Conservation (phyloP, 2,329 filamentous ascomycete species). For the Microdochium bolleyi region DNA sequence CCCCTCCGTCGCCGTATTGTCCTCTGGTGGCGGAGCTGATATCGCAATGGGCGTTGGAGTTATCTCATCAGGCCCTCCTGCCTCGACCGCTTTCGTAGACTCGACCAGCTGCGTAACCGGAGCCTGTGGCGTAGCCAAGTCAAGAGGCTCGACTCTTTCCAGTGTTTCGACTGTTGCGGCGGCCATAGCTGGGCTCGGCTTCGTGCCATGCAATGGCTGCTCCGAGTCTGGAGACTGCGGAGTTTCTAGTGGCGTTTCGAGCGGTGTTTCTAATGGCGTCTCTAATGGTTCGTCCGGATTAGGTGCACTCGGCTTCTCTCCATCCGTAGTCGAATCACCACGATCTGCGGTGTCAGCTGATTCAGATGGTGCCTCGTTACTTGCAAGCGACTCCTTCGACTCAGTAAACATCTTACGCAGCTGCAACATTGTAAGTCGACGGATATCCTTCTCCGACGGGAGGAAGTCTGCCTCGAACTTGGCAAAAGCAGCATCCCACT, state of each 20-base stretch:
- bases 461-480: slow-evolving; percentile 92
- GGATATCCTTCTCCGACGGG: slow-evolving; percentile 91
- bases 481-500: slow-evolving; percentile 86
- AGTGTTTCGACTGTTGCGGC: slow-evolving; percentile 25
- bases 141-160: slow-evolving; percentile 40
- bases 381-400: slow-evolving; percentile 65
- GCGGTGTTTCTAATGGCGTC: background rate
- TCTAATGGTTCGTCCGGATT: background rate
- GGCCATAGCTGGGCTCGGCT: slow-evolving; percentile 14
- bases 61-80: slow-evolving; percentile 11
- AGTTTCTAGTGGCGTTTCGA: background rate
- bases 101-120: slow-evolving; percentile 16
- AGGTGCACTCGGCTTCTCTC: background rate
- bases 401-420: slow-evolving; percentile 91
- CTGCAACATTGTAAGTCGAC: slow-evolving; percentile 83
- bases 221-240: background rate
- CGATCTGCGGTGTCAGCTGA: background rate
- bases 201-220: slow-evolving; percentile 15
- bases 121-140: slow-evolving; percentile 34
- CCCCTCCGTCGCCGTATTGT: background rate
- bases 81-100: slow-evolving; percentile 7
- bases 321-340: background rate
- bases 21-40: slow-evolving; percentile 9
- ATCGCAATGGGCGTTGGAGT: slow-evolving; percentile 10
- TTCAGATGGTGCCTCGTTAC: slow-evolving; percentile 49